Evolutionary conservation across 2,329 filamentous ascomycete genomes (phyloP), one percentile per base, ranked within the genome.

Genomic region (Cladosporium sp.): DNA sequence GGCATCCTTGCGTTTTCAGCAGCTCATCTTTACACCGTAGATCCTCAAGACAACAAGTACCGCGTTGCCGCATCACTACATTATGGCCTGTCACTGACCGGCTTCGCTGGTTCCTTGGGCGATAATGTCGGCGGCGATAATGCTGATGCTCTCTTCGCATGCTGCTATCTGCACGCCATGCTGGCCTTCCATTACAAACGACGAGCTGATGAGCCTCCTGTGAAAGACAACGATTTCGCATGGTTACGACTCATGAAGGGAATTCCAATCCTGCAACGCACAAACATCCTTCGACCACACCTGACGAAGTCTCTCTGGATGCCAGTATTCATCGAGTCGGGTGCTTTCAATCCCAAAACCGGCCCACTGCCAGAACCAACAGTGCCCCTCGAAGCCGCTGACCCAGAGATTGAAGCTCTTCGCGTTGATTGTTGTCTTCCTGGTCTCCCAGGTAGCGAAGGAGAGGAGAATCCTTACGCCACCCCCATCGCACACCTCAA

Each of bases 1-100:
- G 86, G 92, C 13, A 81, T 97, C 65, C 81, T 97, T 53, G 90
- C 90, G 9, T 88, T 97, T 67, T 95, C 92, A 13, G 92, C 93
- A 56, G 91, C 89, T 67, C 91, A 97, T 74, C 83, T 97, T 62
- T 88, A 90, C 52, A 93, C 66, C 92, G 90, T 57, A 85, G 88
- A 69, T 94, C 91, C 68, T 83, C 85, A 47, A 83, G 39, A 58
- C 32, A 59, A 59, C 19, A 60, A 62, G 42, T 63, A 60, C 39
- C 40, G 58, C 34, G 19, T 57, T 3, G 61, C 61, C 8, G 60
- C 60, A 17, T 52, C 49, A 3, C 32, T 59, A 9, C 61, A 62
- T 57, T 62, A 60, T 24, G 59, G 56, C 9, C 53, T 61, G 6
- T 62, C 61, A 6, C 51, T 63, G 20, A 58, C 59, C 24, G 59